Evolutionary conservation across 2,329 filamentous ascomycete species (phyloP).

Genomic region (Aureobasidium zeae): DNA sequence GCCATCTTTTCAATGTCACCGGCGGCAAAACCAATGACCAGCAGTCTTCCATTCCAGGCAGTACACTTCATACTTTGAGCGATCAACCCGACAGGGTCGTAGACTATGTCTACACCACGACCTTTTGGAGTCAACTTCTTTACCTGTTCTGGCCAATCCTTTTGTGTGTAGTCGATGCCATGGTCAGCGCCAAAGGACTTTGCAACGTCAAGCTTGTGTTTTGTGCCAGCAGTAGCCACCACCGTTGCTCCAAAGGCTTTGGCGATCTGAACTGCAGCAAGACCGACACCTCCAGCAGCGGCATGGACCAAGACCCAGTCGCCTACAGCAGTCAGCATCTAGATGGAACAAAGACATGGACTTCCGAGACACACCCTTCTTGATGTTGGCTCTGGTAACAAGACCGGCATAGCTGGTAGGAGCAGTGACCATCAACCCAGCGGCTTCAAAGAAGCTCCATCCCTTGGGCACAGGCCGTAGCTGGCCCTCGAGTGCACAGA

Average conservation of each 20-base stretch:
- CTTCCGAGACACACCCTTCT: conserved; percentile 36
- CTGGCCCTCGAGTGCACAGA: conserved; percentile 55
- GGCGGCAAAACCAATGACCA: conserved; percentile 83
- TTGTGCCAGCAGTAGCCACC: conserved; percentile 79
- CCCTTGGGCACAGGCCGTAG: conserved; percentile 67
- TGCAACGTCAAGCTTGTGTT: conserved; percentile 72
- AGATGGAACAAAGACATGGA: background rate
- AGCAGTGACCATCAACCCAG: conserved; percentile 83
- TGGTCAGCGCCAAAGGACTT: conserved; percentile 76
- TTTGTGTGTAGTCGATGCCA: conserved; percentile 63
- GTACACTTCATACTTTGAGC: conserved; percentile 83
- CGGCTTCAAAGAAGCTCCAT: conserved; percentile 77
- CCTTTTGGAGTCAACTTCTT: conserved; percentile 67
- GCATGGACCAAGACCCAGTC: conserved; percentile 88
- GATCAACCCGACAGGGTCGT: conserved; percentile 86
- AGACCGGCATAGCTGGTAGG: conserved; percentile 82
- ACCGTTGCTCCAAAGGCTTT: conserved; percentile 87
- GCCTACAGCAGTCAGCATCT: conserved; percentile 35
- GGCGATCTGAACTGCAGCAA: conserved; percentile 87
- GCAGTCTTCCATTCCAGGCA: conserved; percentile 81
- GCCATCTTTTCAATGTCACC: conserved; percentile 84
- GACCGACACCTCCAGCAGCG: conserved; percentile 81
- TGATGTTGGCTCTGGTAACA: conserved; percentile 66
- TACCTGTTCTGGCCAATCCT: conserved; percentile 56
- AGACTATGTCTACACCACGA: conserved; percentile 80